Conservation (phyloP, 2,329 filamentous ascomycete genomes). For the Pseudogymnoascus sp. region DNA sequence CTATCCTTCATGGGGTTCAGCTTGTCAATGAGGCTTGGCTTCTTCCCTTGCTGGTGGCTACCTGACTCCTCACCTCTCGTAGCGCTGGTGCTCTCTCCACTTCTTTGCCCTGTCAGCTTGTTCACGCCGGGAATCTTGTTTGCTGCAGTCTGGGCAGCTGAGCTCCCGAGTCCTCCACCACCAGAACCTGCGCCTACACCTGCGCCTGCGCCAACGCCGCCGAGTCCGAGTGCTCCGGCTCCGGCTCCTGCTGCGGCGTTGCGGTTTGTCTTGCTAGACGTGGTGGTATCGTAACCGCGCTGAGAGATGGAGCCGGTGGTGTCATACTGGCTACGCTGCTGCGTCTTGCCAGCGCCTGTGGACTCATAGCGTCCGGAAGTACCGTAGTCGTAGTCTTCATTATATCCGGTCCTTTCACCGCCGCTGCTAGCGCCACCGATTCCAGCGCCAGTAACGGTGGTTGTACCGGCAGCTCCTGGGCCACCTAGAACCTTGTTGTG, state of each 20-base stretch:
- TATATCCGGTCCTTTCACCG: neutral
- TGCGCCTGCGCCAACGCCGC: neutral
- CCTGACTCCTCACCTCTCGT: neutral
- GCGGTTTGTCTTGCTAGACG: neutral
- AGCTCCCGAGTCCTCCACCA: slow-evolving; percentile 1
- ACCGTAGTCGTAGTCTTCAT: neutral
- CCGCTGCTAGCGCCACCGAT: neutral
- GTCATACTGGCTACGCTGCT: neutral
- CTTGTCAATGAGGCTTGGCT: slow-evolving; percentile 42
- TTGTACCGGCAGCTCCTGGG: slow-evolving; percentile 2
- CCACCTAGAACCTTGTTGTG: slow-evolving; percentile 16
- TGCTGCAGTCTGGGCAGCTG: neutral
- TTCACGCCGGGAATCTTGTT: neutral
- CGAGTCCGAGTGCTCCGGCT: neutral
- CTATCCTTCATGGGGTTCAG: slow-evolving; percentile 46
- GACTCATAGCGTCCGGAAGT: neutral
- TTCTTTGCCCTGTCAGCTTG: neutral
- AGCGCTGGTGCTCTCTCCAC: neutral
- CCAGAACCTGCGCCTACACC: slow-evolving; percentile 11
- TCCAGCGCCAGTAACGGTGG: slow-evolving; percentile 6
- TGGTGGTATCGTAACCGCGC: neutral
- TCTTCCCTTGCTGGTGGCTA: slow-evolving; percentile 22
- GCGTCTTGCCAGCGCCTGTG: slow-evolving; percentile 15
- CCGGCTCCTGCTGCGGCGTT: neutral
- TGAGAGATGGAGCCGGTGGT: neutral